These are phyloP conservation scores for Yarrowia porcina DNA, from an alignment of 805 yeast species.

Conservation along the genomic window DNA sequence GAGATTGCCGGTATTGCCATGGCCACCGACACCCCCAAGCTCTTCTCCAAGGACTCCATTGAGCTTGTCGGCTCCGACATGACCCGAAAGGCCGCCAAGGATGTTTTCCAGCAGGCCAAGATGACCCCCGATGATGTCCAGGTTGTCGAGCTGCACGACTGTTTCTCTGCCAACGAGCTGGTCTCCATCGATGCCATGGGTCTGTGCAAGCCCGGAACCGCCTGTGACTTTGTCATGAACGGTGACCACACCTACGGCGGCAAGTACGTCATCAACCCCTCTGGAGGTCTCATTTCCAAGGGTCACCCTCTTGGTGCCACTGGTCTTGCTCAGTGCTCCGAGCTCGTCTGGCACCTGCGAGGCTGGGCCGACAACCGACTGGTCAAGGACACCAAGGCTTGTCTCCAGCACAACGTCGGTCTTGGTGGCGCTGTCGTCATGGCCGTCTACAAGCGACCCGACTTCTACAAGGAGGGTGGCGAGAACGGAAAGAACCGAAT, in stretches of 20 bases:
- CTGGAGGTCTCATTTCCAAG: conserved; percentile 34
- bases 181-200: conserved; percentile 33
- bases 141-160: conserved; percentile 35
- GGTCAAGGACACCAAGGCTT: conserved; percentile 30
- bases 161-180: conserved; percentile 34
- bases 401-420: conserved; percentile 34
- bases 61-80: conserved; percentile 32
- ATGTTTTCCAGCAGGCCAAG: conserved; percentile 28
- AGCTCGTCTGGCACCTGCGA: conserved; percentile 34
- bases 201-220: conserved; percentile 32
- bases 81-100: conserved; percentile 31
- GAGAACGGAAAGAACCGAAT: conserved; percentile 31
- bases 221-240: conserved; percentile 30
- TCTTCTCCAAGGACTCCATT: conserved; percentile 30
- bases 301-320: conserved; percentile 36
- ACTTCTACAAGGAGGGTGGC: conserved; percentile 19
- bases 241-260: conserved; percentile 34
- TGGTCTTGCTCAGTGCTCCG: conserved; percentile 34
- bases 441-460: conserved; percentile 32
- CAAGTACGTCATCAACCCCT: conserved; percentile 33
- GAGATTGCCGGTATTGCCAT: conserved; percentile 33
- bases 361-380: conserved; percentile 34
- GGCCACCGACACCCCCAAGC: conserved; percentile 31
- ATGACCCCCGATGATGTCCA: conserved; percentile 32
- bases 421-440: conserved; percentile 34